Percentiles rank a stretch among this genome's conserved stretches.
These are phyloP conservation scores for Phellopilus nigrolimitatus DNA, from an alignment of 1,284 basidiomycete species.

Conservation along the genomic window DNA sequence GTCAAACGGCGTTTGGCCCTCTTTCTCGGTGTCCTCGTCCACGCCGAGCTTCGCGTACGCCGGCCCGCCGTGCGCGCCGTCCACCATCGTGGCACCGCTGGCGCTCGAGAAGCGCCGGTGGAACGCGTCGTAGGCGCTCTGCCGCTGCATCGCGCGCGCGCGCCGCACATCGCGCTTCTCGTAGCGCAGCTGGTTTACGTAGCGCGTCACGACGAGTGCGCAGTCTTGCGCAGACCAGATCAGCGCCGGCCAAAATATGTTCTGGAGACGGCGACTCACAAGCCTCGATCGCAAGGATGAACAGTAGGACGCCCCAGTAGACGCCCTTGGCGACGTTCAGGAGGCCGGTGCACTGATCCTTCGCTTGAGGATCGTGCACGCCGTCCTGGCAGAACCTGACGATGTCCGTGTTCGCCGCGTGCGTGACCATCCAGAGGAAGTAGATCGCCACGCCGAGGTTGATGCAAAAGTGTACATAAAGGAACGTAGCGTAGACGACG, in stretches of 20 bases:
- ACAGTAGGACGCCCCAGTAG: constrained; percentile 40
- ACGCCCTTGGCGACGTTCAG: constrained; percentile 40
- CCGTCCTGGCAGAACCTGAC: constrained; percentile 42
- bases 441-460: constrained; percentile 50
- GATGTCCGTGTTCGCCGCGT: constrained; percentile 39
- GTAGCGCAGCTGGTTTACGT: constrained; percentile 47
- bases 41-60: background rate
- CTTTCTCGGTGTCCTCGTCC: constrained; percentile 13
- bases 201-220: constrained; percentile 53
- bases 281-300: constrained; percentile 46
- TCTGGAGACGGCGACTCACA: constrained; percentile 36
- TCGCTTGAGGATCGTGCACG: constrained; percentile 36
- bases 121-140: constrained; percentile 20
- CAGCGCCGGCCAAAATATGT: background rate
- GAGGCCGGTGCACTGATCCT: constrained; percentile 42
- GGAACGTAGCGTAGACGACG: constrained; percentile 49
- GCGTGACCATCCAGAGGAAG: constrained; percentile 46
- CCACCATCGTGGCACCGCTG: too few relatives aligned
- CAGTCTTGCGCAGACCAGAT: constrained; percentile 40
- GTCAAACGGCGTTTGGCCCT: constrained; percentile 12
- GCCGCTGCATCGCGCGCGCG: constrained; percentile 26
- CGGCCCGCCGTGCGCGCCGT: background rate
- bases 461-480: constrained; percentile 53
- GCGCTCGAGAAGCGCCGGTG: constrained; percentile 12
- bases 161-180: constrained; percentile 42